These are phyloP conservation scores for Fragilaria crotonensis DNA, from an alignment of 108 stramenopile species.

Conservation along the genomic window DNA sequence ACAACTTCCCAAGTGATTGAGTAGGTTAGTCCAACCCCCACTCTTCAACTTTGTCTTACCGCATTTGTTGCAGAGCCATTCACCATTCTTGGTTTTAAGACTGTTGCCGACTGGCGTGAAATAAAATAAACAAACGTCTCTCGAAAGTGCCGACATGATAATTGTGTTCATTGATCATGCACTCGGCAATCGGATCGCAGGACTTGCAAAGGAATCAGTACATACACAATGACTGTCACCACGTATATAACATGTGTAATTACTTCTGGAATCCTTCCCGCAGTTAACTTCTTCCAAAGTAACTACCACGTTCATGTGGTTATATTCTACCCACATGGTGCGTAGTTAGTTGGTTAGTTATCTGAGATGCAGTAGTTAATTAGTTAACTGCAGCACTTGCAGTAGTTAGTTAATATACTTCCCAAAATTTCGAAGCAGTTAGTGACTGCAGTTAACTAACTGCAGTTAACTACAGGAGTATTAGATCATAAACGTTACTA, in stretches of 20 bases:
- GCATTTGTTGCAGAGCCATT: not conserved
- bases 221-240: too few species aligned
- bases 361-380: not conserved
- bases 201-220: not conserved
- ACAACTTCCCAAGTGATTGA: not conserved
- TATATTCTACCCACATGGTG: not conserved
- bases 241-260: too few species aligned
- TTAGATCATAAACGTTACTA: too few species aligned
- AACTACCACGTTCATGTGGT: not conserved
- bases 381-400: not conserved
- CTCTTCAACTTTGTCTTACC: not conserved
- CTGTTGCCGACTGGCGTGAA: not conserved
- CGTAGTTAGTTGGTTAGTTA: not conserved
- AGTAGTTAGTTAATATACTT: not conserved
- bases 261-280: not conserved
- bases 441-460: too few species aligned
- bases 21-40: not conserved
- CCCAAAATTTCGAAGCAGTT: not conserved
- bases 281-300: not conserved
- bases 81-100: not conserved
- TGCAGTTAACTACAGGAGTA: too few species aligned
- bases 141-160: not conserved
- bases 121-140: not conserved
- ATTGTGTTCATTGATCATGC: not conserved
- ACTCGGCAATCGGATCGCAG: not conserved